These are phyloP conservation scores for Candida golubevii DNA, from an alignment of 805 yeast genomes.

Conservation along the genomic window DNA sequence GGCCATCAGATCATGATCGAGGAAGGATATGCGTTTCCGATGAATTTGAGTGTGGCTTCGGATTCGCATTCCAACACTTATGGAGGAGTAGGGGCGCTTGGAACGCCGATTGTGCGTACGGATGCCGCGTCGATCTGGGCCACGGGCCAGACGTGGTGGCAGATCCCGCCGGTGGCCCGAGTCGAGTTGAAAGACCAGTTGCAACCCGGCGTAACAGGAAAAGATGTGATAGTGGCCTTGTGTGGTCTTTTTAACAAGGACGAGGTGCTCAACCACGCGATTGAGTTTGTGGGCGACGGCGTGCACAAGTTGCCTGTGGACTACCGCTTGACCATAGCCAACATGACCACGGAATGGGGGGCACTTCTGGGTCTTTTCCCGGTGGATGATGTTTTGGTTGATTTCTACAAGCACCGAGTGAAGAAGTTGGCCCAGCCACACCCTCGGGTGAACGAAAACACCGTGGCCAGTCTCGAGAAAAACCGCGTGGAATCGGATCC, in stretches of 20 bases:
- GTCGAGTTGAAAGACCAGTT: constrained; percentile 81
- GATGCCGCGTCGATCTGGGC: constrained; percentile 99
- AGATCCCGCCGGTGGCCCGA: constrained; percentile 96
- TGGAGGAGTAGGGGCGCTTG: constrained; percentile 94
- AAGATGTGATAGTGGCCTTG: constrained; percentile 92
- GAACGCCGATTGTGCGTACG: constrained; percentile 97
- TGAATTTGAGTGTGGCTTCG: constrained; percentile 89
- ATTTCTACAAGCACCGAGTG: constrained; percentile 71
- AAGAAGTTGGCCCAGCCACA: constrained; percentile 63
- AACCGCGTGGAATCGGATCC: constrained; percentile 53
- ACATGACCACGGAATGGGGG: constrained; percentile 43
- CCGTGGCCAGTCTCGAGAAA: constrained; percentile 50
- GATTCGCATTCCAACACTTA: constrained; percentile 98
- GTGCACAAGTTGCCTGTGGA: constrained; percentile 67
- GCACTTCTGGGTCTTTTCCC: constrained; percentile 90
- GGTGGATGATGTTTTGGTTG: constrained; percentile 72
- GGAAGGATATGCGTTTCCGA: constrained; percentile 97
- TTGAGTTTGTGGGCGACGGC: constrained; percentile 87
- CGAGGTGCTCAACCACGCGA: constrained; percentile 90
- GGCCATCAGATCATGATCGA: constrained; percentile 99
- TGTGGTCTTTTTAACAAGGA: constrained; percentile 93
- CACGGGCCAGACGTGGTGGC: constrained; percentile 99
- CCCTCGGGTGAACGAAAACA: constrained; percentile 69
- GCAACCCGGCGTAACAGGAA: constrained; percentile 88
- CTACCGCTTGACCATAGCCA: constrained; percentile 20